Percentiles rank a stretch among this genome's conserved stretches.
phyloP scores from a whole-genome alignment of 179 eudicot species.

The Amaranthus tricolor region DNA sequence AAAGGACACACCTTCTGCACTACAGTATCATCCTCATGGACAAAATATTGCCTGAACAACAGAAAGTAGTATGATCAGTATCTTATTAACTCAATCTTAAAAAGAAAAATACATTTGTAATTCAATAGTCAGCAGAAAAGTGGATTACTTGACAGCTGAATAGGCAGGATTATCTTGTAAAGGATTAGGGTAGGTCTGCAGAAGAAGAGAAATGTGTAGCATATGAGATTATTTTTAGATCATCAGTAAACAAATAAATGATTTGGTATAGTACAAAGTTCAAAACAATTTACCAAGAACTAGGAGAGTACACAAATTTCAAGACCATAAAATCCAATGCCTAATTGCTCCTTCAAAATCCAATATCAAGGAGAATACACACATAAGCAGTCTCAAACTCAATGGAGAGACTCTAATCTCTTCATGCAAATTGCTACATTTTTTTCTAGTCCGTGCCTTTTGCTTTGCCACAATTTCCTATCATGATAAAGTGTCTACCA shows the following conservation, averaged over 20 bases:
- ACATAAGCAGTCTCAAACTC: no score
- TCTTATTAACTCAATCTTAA: constrained; percentile 6
- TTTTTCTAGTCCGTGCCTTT: no score
- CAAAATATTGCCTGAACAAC: constrained; percentile 46
- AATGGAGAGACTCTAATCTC: no score
- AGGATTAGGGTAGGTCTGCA: constrained; percentile 45
- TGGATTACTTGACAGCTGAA: constrained; percentile 41
- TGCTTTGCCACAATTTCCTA: no score
- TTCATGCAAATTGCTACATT: no score
- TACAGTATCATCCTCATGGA: constrained; percentile 43
- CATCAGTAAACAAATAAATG: constrained; percentile 1
- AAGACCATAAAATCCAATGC: neutral
- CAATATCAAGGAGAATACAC: no score
- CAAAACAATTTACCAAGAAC: neutral
- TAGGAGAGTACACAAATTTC: neutral
- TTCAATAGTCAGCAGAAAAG: neutral
- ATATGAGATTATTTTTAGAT: neutral
- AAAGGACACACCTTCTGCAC: constrained; percentile 36
- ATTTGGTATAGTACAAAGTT: neutral
- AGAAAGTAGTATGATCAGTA: constrained; percentile 8
- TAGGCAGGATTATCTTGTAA: constrained; percentile 44
- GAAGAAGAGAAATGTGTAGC: neutral
- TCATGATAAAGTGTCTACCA: no score
- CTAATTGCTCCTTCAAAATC: no score
- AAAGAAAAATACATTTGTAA: neutral